phyloP scores from a whole-genome alignment of 2,329 filamentous ascomycete genomes.

The Teratosphaeria pseudoeucalypti region DNA sequence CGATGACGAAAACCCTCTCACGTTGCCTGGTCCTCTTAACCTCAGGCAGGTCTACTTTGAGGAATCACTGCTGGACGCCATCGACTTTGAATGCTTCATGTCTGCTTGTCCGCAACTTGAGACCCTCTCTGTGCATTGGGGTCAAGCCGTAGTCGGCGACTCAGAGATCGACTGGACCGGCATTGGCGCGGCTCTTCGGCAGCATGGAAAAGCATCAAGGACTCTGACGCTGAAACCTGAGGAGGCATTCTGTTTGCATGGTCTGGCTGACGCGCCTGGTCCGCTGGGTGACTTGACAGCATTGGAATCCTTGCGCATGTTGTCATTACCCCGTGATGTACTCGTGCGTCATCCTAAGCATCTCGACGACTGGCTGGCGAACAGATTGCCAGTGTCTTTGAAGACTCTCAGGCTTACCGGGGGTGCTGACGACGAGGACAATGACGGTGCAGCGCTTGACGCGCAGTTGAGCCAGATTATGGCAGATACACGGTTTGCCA shows the following conservation, averaged over 20 bases:
- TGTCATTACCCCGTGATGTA: background rate
- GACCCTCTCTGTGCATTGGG: background rate
- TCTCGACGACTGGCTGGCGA: background rate
- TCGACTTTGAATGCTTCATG: background rate
- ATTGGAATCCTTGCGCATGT: background rate
- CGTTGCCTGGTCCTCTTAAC: background rate
- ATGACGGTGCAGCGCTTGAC: background rate
- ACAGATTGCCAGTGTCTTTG: background rate
- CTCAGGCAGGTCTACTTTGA: background rate
- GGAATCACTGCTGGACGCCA: background rate
- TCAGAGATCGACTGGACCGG: background rate
- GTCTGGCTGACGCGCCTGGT: background rate
- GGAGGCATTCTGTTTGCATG: background rate
- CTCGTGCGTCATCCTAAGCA: background rate
- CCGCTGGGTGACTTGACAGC: background rate
- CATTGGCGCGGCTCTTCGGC: background rate
- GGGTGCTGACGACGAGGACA: background rate
- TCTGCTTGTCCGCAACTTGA: background rate
- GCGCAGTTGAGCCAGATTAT: background rate
- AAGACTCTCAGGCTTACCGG: background rate
- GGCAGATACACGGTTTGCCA: background rate
- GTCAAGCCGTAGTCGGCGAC: background rate
- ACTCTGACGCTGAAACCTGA: background rate
- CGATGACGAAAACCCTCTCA: background rate
- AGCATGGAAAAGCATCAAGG: background rate